These are phyloP conservation scores for Calamus simplicifolius DNA, from an alignment of 176 grass and related monocot species.

Conservation along the genomic window DNA sequence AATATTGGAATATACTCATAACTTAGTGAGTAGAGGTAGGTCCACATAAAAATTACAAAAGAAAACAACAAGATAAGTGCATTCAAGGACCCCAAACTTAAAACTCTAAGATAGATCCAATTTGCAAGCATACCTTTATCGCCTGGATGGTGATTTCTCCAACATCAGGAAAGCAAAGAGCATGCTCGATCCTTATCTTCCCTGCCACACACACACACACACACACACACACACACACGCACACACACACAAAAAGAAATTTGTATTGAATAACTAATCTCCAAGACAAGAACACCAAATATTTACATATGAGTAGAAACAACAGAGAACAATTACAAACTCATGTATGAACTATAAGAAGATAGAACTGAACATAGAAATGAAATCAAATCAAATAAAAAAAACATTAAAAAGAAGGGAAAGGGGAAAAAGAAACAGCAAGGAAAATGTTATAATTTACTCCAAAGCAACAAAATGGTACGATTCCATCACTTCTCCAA, in stretches of 20 bases:
- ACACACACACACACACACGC: too few relatives aligned
- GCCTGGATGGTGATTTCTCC: conserved; percentile 35
- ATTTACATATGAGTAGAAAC: neutral
- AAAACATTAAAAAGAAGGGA: too few relatives aligned
- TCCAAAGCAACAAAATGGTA: too few relatives aligned
- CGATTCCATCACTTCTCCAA: too few relatives aligned
- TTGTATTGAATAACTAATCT: neutral
- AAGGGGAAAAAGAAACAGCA: too few relatives aligned
- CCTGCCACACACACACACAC: conserved; percentile 21
- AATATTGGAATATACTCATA: neutral
- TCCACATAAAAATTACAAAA: neutral
- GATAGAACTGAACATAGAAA: too few relatives aligned
- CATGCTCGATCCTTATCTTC: conserved; percentile 24
- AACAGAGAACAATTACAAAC: neutral
- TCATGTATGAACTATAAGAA: too few relatives aligned
- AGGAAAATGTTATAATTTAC: too few relatives aligned
- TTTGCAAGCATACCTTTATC: conserved; percentile 13
- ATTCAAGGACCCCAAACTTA: conserved; percentile 14
- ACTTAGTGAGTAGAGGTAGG: neutral
- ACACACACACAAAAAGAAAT: too few relatives aligned
- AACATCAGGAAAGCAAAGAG: conserved; percentile 19
- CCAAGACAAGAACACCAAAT: neutral
- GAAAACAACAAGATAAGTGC: conserved; percentile 19
- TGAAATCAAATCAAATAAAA: too few relatives aligned
- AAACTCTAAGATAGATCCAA: neutral